Percentiles rank a stretch among this genome's conserved stretches.
Conservation (phyloP, 164 flowering plant species). For the Stephania yunnanensis region DNA sequence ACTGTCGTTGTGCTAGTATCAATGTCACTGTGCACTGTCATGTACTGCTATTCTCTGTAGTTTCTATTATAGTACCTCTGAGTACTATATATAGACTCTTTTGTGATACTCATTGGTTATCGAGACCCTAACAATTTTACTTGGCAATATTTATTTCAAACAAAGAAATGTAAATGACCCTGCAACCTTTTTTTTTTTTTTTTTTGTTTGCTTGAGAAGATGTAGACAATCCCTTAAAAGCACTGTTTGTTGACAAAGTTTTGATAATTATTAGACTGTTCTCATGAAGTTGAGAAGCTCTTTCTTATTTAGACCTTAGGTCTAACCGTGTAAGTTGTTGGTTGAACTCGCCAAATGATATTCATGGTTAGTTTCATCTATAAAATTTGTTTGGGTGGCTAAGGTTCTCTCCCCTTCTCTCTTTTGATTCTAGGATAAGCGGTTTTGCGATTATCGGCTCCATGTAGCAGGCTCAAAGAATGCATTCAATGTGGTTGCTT, state of each 20-base stretch:
- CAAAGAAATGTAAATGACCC: background rate
- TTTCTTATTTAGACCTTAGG: background rate
- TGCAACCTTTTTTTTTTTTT: too few species aligned
- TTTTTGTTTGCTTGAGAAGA: too few species aligned
- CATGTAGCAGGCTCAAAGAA: constrained; percentile 17
- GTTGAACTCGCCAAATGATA: too few species aligned
- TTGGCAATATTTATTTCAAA: background rate
- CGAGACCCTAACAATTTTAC: background rate
- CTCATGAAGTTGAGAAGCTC: background rate
- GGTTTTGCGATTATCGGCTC: constrained; percentile 15
- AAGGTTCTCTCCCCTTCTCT: background rate
- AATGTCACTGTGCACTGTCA: too few species aligned
- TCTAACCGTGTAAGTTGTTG: too few species aligned
- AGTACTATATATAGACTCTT: background rate
- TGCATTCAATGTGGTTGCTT: constrained; percentile 3
- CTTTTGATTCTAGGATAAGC: constrained; percentile 23
- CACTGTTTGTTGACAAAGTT: background rate
- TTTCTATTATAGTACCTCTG: background rate
- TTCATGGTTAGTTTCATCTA: too few species aligned
- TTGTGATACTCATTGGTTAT: background rate
- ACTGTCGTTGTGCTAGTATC: too few species aligned
- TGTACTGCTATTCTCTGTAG: background rate
- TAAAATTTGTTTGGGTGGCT: too few species aligned
- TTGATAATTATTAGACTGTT: background rate
- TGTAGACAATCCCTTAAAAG: too few species aligned